Conservation (phyloP, 2,329 filamentous ascomycete genomes). For the Colletotrichum limetticola region DNA sequence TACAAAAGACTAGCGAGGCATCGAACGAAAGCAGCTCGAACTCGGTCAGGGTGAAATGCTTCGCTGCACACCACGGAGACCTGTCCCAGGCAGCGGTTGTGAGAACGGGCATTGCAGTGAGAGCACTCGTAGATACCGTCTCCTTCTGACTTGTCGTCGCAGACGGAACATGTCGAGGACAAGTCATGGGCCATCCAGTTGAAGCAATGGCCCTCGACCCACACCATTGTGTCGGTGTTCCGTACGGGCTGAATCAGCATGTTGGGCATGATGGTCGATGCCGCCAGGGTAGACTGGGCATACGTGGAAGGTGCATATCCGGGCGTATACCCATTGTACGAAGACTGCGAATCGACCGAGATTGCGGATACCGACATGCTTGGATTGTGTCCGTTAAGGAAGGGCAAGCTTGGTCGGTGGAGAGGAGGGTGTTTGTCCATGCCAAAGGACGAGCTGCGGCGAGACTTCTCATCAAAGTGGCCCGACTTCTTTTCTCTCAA, state of each 20-base stretch:
- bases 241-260: constrained; percentile 82
- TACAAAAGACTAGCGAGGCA: constrained; percentile 74
- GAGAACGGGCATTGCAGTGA: constrained; percentile 68
- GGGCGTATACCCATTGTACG: constrained; percentile 67
- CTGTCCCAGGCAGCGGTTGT: constrained; percentile 70
- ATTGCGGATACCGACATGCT: constrained; percentile 70
- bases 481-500: constrained; percentile 94
- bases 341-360: constrained; percentile 74
- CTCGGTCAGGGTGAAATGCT: constrained; percentile 70
- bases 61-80: constrained; percentile 72
- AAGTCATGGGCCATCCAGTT: constrained; percentile 71
- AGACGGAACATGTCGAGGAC: constrained; percentile 74
- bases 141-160: constrained; percentile 76
- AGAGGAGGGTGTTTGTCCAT: constrained; percentile 76
- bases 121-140: constrained; percentile 82
- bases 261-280: constrained; percentile 87
- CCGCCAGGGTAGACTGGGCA: constrained; percentile 85
- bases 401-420: constrained; percentile 78
- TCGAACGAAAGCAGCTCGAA: constrained; percentile 72
- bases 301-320: constrained; percentile 87
- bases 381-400: constrained; percentile 72
- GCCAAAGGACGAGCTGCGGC: constrained; percentile 93
- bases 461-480: constrained; percentile 85
- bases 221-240: constrained; percentile 82
- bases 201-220: constrained; percentile 88